These are phyloP conservation scores for Phoma sp. DNA, from an alignment of 2,329 filamentous ascomycete species.

Conservation along the genomic window DNA sequence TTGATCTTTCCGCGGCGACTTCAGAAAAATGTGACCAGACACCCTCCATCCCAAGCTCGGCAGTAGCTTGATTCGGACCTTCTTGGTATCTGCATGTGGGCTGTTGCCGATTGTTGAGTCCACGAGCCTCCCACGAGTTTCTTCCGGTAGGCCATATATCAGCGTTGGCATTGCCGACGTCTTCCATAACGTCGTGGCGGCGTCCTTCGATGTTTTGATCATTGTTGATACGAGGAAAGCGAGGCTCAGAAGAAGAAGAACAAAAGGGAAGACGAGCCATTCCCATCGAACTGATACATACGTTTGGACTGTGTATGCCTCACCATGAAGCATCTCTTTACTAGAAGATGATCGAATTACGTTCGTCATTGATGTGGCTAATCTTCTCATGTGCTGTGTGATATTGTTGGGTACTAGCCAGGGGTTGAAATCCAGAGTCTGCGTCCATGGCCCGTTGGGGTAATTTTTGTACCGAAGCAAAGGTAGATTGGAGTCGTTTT, in stretches of 20 bases:
- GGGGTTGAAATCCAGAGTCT: too few species aligned
- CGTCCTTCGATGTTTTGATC: slow-evolving; percentile 25
- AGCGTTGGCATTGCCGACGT: slow-evolving; percentile 35
- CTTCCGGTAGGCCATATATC: slow-evolving; percentile 29
- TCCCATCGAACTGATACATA: slow-evolving; percentile 33
- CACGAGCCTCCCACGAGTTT: background rate
- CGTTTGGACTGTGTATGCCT: too few species aligned
- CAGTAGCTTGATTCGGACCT: slow-evolving; percentile 19
- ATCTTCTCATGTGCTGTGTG: too few species aligned
- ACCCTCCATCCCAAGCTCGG: slow-evolving; percentile 25
- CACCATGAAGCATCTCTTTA: too few species aligned
- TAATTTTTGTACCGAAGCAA: too few species aligned
- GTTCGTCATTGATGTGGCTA: too few species aligned
- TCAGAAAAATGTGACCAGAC: slow-evolving; percentile 13
- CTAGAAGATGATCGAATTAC: too few species aligned
- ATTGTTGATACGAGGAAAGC: slow-evolving; percentile 37
- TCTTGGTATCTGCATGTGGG: background rate
- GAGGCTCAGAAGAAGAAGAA: slow-evolving; percentile 28
- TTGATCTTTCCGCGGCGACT: background rate
- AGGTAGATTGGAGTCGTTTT: too few species aligned
- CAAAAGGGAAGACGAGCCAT: slow-evolving; percentile 41
- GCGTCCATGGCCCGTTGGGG: too few species aligned
- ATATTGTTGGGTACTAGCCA: too few species aligned
- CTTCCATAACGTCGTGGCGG: slow-evolving; percentile 35
- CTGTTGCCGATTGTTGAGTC: background rate